Base-by-base conservation (phyloP, 139 green algal species). In the Tetraselmis chui region DNA sequence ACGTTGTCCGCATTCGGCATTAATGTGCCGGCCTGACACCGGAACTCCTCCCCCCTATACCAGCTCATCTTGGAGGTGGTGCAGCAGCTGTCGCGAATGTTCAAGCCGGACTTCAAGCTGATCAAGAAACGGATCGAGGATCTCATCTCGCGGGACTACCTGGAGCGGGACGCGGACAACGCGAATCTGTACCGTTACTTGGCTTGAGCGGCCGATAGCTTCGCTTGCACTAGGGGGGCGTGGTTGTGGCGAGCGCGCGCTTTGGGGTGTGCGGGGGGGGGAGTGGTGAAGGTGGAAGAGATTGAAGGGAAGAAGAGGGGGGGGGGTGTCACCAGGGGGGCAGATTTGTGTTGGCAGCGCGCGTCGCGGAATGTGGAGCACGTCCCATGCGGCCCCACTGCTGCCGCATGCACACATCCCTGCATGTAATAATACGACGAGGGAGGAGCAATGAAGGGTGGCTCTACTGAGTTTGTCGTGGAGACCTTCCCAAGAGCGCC, bases 71-170 rank as follows among this genome's bases (percentile, higher is more conserved):
- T 91, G 2, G 89, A 93, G 76, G 89, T 88, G 29, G 83, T 92
- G 75, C 77, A 87, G 78, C 89, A 92, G 83, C 83, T 93, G 23
- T 78, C 77, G 1, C 75, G 79, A 45, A 91, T 88, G 86, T 93
- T 93, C 86, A 89, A 88, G 84, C 89, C 89, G 2, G 89, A 93
- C 32, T 85, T 92, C 45, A 92, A 91, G 81, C 79, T 89, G n/a
- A 91, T 93, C 84, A 93, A 93, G 84, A 91, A 92, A 80, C 76
- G 86, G 0, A 90, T 93, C 75, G 88, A 92, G 80, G 86, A 92
- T 28, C 59, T 92, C 28, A 93, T 93, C 83, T 76, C 83, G 32
- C 82, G 85, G 1, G 89, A 92, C 77, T 93, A 91, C 86, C 74
- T 93, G 58, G 89, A 79, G 76, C 76, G 76, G 2, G 76, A 79